phyloP scores from a whole-genome alignment of 208 protist species.

The Leishmania arabica region DNA sequence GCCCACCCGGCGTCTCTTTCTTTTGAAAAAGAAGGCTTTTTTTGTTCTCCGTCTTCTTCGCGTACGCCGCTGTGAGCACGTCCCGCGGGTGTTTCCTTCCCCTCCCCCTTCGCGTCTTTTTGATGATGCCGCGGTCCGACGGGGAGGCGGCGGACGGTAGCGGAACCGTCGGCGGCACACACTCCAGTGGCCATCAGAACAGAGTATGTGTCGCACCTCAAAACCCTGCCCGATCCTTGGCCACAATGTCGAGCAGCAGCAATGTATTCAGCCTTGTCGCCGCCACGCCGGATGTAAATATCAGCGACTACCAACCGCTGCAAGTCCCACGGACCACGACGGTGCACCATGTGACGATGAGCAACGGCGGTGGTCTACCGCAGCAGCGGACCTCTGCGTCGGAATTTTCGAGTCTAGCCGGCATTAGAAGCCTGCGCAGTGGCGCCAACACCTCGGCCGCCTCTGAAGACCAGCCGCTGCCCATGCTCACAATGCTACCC shows the following conservation, averaged over 20 bases:
- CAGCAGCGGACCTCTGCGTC: background rate
- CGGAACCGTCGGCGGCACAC: background rate
- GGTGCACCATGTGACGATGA: background rate
- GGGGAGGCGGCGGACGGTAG: background rate
- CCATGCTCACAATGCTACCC: constrained; percentile 13
- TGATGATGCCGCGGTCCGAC: background rate
- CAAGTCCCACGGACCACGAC: background rate
- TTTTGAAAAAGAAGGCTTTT: background rate
- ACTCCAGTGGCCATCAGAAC: background rate
- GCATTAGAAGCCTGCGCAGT: background rate
- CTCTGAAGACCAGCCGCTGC: constrained; percentile 12
- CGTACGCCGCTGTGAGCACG: background rate
- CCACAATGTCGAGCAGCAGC: background rate
- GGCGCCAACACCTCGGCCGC: background rate
- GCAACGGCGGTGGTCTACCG: background rate
- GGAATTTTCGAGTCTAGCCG: constrained; percentile 2
- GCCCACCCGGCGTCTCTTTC: background rate
- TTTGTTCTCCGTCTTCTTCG: background rate
- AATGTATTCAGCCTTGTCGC: constrained; percentile 8
- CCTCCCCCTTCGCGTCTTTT: background rate
- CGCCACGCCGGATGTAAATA: constrained; percentile 14
- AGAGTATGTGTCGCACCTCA: background rate
- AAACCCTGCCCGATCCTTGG: background rate
- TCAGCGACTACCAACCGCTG: constrained; percentile 1
- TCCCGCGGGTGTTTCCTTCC: background rate